Base-by-base conservation (phyloP, 306 rosid species). In the Astragalus glycyphyllos region DNA sequence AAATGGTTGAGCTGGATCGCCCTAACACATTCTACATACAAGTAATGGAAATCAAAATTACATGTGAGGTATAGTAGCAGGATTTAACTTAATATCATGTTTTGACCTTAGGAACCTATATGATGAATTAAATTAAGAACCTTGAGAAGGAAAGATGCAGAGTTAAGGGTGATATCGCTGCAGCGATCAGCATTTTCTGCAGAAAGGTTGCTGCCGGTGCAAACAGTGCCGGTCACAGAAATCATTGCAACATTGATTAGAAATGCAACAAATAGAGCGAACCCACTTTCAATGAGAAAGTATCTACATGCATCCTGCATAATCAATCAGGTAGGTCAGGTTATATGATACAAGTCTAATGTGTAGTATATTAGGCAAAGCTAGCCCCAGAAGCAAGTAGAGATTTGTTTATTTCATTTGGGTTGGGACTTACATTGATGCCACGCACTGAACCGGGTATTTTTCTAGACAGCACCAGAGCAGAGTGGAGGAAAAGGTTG, bases 401-500 rank as follows among this genome's bases (percentile, higher is more conserved):
- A 46, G 26, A 26, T 34, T 46, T 65, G 7, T 45, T 77, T 23
- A 9, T 58, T 37, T 58, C 0, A 35, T 4, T 11, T 17, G 26
- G 40, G 16, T 11, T 17, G 26, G 40, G 16, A 3, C 85, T 71
- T 81, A 93, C 98, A 50, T 93, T 93, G 84, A 93, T 80, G 73
- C 89, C 97, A 29, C 82, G 85, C 57, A 85, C 92, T 0, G 96
- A 82, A 58, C 44, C 74, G 7, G 92, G 97, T 38, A 86, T 66
- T 81, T 87, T 93, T 69, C 97, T 84, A 3, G 98, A 88, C 3
- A 93, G 85, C 63, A 93, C 97, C 10, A 93, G 88, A 59, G 98
- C 98, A n/a, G 98, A 93, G 55, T 90, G 96, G 29, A 90, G 96
- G 57, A 93, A 93, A 37, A 93, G 94, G 54, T 93, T 93, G 83